Evolutionary conservation across 441 rosid genomes (phyloP), one percentile per base, ranked within the genome.

Genomic region (Aquilaria agallochum): DNA sequence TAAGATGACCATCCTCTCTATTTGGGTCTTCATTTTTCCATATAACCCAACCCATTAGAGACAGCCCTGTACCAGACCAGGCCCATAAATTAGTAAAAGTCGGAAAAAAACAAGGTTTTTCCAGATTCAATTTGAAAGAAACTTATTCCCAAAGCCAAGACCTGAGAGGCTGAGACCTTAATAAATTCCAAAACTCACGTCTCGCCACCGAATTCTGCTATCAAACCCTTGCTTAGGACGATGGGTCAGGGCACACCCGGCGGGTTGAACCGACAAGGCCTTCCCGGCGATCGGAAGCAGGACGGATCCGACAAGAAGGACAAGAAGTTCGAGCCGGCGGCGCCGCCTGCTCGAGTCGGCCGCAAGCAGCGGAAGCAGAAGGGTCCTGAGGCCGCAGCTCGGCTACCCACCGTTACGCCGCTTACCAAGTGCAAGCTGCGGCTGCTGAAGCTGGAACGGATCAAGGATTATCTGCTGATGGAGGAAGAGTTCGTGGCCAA

Each of bases 401-500:
- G 99, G 51, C 74, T 94, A 9, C 99, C 97, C 12, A 80, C 85
- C 20, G 99, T 91, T 47, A 91, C 95, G 36, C 97, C 96, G 27
- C 76, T 82, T 47, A 78, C 86, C 0, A 94, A 94, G 71, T 94
- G 96, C 67, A 91, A 94, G 77, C 92, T 94, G 12, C 67, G 95
- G 59, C 72, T 94, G 8, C 74, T 94, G 2, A 94, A 94, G 72
- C 62, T 91, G 70, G 97, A 94, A 70, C 81, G 96, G 70, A 79
- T 91, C 69, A 94, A 94, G 78, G 99, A 89, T 67, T 91, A 94
- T 66, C 68, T 94, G 56, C 55, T 91, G 67, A 91, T 94, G 99
- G 98, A 93, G 78, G 98, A 93, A 58, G 97, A 88, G 83, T 93
- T 90, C 55, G 97, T 93, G n/a, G 76, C 92, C 53, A 89, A 87